These are phyloP conservation scores for Fusarium sp. DNA, from an alignment of 2,329 filamentous ascomycete species.

Conservation along the genomic window DNA sequence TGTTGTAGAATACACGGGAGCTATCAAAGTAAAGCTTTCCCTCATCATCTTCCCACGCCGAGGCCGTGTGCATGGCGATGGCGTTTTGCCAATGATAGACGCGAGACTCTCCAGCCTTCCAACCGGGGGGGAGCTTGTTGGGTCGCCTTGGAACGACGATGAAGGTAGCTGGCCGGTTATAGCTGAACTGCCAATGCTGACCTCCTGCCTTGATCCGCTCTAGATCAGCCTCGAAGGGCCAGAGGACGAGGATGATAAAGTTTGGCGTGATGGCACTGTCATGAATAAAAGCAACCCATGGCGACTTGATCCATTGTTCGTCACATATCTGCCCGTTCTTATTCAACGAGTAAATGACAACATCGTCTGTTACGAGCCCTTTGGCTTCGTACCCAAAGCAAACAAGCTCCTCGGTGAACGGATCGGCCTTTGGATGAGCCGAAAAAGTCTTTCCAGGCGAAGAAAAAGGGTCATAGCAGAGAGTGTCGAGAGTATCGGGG, in stretches of 20 bases:
- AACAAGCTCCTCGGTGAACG: slow-evolving; percentile 16
- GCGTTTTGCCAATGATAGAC: slow-evolving; percentile 22
- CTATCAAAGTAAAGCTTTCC: too few species aligned
- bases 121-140: background rate
- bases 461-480: background rate
- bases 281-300: slow-evolving; percentile 26
- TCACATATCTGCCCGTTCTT: slow-evolving; percentile 12
- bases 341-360: slow-evolving; percentile 25
- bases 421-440: slow-evolving; percentile 28
- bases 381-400: slow-evolving; percentile 37
- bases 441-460: slow-evolving; percentile 20
- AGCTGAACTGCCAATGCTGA: slow-evolving; percentile 33
- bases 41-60: too few species aligned
- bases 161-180: slow-evolving; percentile 13
- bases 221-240: slow-evolving; percentile 18
- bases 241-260: slow-evolving; percentile 23
- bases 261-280: slow-evolving; percentile 32
- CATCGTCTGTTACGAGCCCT: slow-evolving; percentile 22
- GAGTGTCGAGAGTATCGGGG: slow-evolving; percentile 29
- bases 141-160: slow-evolving; percentile 14
- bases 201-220: slow-evolving; percentile 21
- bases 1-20: too few species aligned
- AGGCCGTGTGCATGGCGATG: too few species aligned
- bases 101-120: slow-evolving; percentile 24
- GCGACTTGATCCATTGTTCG: slow-evolving; percentile 35